Conservation (phyloP, 2,329 filamentous ascomycete species). For the Dothideomycetes sp. region DNA sequence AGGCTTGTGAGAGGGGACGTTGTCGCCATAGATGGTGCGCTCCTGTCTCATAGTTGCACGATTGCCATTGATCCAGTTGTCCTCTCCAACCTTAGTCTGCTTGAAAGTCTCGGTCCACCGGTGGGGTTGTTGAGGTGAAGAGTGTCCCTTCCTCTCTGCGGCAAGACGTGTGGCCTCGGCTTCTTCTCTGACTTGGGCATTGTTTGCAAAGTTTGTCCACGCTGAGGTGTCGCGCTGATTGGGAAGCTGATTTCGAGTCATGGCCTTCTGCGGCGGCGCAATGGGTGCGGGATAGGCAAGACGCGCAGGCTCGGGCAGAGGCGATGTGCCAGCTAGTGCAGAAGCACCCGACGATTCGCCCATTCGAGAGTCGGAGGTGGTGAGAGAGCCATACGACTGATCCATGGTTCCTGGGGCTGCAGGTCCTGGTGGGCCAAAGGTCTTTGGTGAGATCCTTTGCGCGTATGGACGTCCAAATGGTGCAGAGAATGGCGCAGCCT, state of each 20-base stretch:
- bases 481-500: conserved; percentile 15
- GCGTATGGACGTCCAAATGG: conserved; percentile 26
- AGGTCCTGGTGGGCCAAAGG: conserved; percentile 19
- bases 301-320: conserved; percentile 23
- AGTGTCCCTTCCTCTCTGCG: neutral
- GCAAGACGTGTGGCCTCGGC: conserved; percentile 4
- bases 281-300: conserved; percentile 27
- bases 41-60: conserved; percentile 15
- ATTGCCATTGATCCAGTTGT: conserved; percentile 21
- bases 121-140: conserved; percentile 1
- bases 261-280: conserved; percentile 24
- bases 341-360: conserved; percentile 21
- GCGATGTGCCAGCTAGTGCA: conserved; percentile 23
- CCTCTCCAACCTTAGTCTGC: conserved; percentile 22
- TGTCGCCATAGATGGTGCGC: neutral
- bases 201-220: conserved; percentile 21
- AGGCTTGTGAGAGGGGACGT: neutral
- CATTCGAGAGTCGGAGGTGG: conserved; percentile 21
- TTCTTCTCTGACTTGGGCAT: conserved; percentile 12
- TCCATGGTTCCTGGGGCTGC: conserved; percentile 18
- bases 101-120: conserved; percentile 28
- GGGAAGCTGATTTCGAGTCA: conserved; percentile 11
- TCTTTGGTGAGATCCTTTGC: conserved; percentile 25
- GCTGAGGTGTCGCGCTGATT: conserved; percentile 16
- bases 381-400: conserved; percentile 17